phyloP scores from a whole-genome alignment of 2,329 filamentous ascomycete species.

The Domatiomyces globalis region DNA sequence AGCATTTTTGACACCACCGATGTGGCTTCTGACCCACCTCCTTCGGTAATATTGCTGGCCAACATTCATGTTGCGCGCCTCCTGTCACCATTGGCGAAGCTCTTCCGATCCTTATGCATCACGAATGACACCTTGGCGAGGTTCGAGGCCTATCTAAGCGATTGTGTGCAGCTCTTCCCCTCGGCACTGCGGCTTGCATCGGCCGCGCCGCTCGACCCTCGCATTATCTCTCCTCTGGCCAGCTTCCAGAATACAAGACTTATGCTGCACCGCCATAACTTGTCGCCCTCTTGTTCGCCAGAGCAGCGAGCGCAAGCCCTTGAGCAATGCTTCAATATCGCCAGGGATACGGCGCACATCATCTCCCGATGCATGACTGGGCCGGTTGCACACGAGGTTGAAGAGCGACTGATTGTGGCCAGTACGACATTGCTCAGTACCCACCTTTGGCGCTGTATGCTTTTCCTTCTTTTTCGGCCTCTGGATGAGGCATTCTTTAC shows the following conservation, averaged over 20 bases:
- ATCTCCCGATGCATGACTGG: slow-evolving; percentile 51
- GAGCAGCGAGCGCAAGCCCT: slow-evolving; percentile 57
- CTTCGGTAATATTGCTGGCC: slow-evolving; percentile 35
- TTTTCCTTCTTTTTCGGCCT: slow-evolving; percentile 63
- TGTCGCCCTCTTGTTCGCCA: slow-evolving; percentile 54
- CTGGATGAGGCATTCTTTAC: slow-evolving; percentile 58
- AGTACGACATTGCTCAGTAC: slow-evolving; percentile 63
- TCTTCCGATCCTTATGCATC: slow-evolving; percentile 54
- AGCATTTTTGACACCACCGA: slow-evolving; percentile 38
- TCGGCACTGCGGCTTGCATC: slow-evolving; percentile 55
- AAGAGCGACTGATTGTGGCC: slow-evolving; percentile 45
- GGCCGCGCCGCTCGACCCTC: slow-evolving; percentile 54
- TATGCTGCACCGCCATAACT: slow-evolving; percentile 75
- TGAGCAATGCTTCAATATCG: slow-evolving; percentile 59
- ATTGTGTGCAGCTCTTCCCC: slow-evolving; percentile 63
- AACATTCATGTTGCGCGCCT: slow-evolving; percentile 71
- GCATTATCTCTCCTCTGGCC: slow-evolving; percentile 58
- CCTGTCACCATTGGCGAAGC: slow-evolving; percentile 58
- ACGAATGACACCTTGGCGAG: slow-evolving; percentile 53
- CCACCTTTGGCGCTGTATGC: slow-evolving; percentile 74
- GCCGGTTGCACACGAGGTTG: slow-evolving; percentile 24
- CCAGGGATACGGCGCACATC: slow-evolving; percentile 64
- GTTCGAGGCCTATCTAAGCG: slow-evolving; percentile 67
- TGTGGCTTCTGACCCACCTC: slow-evolving; percentile 46
- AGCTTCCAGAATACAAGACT: slow-evolving; percentile 74